Base-by-base conservation (phyloP, 2,329 filamentous ascomycete genomes). In the Cryphonectria radicalis region DNA sequence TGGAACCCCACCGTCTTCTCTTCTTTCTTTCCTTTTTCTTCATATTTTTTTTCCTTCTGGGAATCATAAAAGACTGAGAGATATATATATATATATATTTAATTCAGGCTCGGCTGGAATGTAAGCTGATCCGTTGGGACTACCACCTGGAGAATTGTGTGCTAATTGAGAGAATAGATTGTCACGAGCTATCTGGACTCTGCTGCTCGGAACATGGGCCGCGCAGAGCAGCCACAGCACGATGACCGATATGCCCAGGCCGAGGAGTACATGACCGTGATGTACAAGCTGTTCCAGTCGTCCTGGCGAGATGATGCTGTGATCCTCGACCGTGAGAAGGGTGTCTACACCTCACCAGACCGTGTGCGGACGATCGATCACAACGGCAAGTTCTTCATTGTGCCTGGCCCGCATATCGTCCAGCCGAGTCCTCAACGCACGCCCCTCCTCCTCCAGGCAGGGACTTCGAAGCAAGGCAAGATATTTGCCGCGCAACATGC, bases 131-230 rank as follows among this genome's bases (percentile, higher is more conserved):
- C 14, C 19, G 28, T 72, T n/a, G 35, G 3, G 10, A 5, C 6
- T 6, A 10, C 25, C 25, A 32, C 32, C 10, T 42, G 17, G 37
- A 10, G 19, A 63, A 35, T 4, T 28, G 7, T 11, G 17, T 42
- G 28, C 32, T 63, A 28, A 72, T 37, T n/a, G 7, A 4, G 35
- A 13, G 22, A 4, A 46, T 75, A 77, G 80, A 87, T 93, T 66
- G 91, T 92, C 0, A 92, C 91, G 0, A 88, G 89, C 35, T 92
- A 92, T 74, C 84, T 92, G 1, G 89, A 92, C 75, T 90, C 87
- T 1, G 90, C 91, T 0, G 90, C 90, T 0, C 82, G 87, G 1
- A 92, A 92, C 74, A 81, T 92, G 50, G 88, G 89, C 0, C 84
- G 85, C 69, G 80, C 83, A 1, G 82, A 88, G 46, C 89, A 91